Evolutionary conservation across 352 stramenopile species (phyloP), one percentile per base, ranked within the genome.

Genomic region (Plasmopara viticola): DNA sequence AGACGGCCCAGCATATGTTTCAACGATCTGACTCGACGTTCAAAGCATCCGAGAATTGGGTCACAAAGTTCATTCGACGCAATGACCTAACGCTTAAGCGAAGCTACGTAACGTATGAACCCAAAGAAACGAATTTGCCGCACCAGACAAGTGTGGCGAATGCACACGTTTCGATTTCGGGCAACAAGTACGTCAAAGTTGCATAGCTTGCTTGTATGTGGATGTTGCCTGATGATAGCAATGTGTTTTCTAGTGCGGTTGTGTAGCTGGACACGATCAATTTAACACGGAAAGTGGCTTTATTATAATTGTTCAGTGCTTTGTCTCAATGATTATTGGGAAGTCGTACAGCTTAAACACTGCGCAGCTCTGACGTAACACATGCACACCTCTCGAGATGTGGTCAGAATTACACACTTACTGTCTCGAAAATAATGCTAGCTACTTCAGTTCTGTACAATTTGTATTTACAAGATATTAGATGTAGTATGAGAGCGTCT

Each of bases 1-100:
- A 83, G 63, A 88, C 79, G 25, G 79, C 79, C 54, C 77, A 88
- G 67, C 79, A 88, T 60, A 88, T 90, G 77, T 90, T 90, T 57
- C 77, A 87, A 60, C 74, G 76, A 56, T 80, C 77, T 9, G 72
- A 84, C 49, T 58, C 67, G 51, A 78, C 56, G 17, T 90, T 90
- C 47, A 88, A 88, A 54, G 77, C 79, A 5, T 88, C 77, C 0
- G 77, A 88, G 58, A 90, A 90, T 58, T 90, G 79, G 79, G 75
- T 90, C 33, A 85, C 77, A 49, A 88, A 88, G 71, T 90, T 90
- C 42, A 88, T 90, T 50, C 73, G 74, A 41, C 77, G 79, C 34
- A 87, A 90, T 51, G 72, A 74, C 51, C 67, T 90, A 9, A 84
- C 79, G 53, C 66, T 90, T 39, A 86, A 87, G 58, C 70, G 79